Evolutionary conservation across 2,329 filamentous ascomycete genomes (phyloP).

Genomic region (Allantophomopsis lycopodina): DNA sequence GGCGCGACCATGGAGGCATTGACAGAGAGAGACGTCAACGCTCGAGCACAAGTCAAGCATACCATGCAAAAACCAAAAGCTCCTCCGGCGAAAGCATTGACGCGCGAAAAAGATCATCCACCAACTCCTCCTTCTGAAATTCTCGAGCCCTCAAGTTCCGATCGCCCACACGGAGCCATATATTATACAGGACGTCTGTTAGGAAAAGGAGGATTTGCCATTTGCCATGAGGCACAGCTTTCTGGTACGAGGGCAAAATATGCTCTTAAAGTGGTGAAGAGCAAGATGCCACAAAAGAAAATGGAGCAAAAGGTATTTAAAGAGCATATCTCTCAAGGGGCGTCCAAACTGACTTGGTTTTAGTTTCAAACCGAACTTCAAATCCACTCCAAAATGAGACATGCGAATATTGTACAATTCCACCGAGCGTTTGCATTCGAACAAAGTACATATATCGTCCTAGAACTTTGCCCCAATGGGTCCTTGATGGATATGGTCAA

Average conservation of each 20-base stretch:
- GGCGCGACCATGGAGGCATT: slow-evolving; percentile 37
- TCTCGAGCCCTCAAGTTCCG: slow-evolving; percentile 48
- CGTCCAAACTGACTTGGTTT: slow-evolving; percentile 2
- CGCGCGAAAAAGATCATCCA: slow-evolving; percentile 48
- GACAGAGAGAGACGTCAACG: slow-evolving; percentile 51
- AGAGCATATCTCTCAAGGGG: neutral
- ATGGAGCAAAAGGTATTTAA: slow-evolving; percentile 65
- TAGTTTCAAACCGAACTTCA: slow-evolving; percentile 76
- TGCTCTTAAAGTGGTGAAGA: slow-evolving; percentile 74
- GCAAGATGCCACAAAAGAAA: slow-evolving; percentile 62
- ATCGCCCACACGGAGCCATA: slow-evolving; percentile 54
- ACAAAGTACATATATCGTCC: slow-evolving; percentile 80
- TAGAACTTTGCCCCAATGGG: slow-evolving; percentile 90
- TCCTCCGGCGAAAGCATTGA: slow-evolving; percentile 26
- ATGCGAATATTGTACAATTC: slow-evolving; percentile 93
- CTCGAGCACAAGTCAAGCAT: slow-evolving; percentile 32
- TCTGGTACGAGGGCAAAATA: slow-evolving; percentile 52
- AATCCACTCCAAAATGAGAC: slow-evolving; percentile 95
- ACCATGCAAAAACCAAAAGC: slow-evolving; percentile 31
- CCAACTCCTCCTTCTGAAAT: slow-evolving; percentile 48
- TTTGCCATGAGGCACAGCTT: slow-evolving; percentile 62
- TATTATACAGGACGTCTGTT: slow-evolving; percentile 64
- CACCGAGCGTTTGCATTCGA: slow-evolving; percentile 86
- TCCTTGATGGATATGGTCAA: slow-evolving; percentile 98
- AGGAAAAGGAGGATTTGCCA: slow-evolving; percentile 72